Conservation (phyloP, 495 filamentous ascomycete genomes). For the Neurospora sublineolata region DNA sequence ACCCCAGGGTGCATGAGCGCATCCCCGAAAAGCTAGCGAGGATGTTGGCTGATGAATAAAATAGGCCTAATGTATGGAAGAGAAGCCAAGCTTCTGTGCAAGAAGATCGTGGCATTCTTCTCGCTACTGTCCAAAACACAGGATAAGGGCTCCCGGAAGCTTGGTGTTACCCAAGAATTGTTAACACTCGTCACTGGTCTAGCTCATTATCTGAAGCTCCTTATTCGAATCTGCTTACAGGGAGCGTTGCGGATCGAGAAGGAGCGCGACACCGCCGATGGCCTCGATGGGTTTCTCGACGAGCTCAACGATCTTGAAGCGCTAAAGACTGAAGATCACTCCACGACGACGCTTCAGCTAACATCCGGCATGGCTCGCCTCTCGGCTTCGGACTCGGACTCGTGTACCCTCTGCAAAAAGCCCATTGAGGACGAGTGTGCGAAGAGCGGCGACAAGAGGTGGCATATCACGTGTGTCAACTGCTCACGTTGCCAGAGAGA, state of each 20-base stretch:
- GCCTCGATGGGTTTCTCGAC: constrained; percentile 68
- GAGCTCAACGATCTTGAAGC: constrained; percentile 66
- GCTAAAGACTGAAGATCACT: constrained; percentile 52
- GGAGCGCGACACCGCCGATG: constrained; percentile 60
- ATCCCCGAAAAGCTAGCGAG: neutral
- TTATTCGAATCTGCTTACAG: constrained; percentile 93
- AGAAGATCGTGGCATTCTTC: constrained; percentile 99
- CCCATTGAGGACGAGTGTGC: constrained; percentile 92
- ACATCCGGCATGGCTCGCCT: constrained; percentile 60
- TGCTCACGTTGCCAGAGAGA: constrained; percentile 69
- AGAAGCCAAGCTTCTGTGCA: constrained; percentile 95
- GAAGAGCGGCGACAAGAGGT: constrained; percentile 56
- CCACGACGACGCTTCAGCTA: constrained; percentile 51
- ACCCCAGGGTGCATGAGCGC: neutral
- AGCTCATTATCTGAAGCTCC: constrained; percentile 94
- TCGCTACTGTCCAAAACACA: constrained; percentile 85
- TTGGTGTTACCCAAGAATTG: constrained; percentile 94
- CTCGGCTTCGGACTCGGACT: constrained; percentile 69
- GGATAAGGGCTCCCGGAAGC: constrained; percentile 72
- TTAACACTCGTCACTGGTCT: constrained; percentile 91
- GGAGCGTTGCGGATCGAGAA: constrained; percentile 85
- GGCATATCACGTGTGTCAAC: constrained; percentile 69
- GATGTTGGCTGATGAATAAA: constrained; percentile 7
- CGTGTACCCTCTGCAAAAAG: constrained; percentile 67
- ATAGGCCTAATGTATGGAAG: constrained; percentile 79